Conservation (phyloP, 116 monocot species). For the Phalaenopsis hybrid region DNA sequence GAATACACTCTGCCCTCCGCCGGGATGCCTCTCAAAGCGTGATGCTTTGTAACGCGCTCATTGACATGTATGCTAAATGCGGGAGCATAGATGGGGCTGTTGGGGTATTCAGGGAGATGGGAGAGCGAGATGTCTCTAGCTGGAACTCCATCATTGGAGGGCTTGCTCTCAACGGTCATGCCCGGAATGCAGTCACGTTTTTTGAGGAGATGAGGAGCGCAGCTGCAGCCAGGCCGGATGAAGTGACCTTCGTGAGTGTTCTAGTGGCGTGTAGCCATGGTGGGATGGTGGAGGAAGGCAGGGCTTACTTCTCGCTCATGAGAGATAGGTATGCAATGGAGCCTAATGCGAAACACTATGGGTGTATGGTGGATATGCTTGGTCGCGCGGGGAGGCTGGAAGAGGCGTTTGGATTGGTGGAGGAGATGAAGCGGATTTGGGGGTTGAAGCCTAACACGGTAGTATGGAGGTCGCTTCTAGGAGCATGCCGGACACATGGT, state of each 20-base stretch:
- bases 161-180: slow-evolving; percentile 67
- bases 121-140: slow-evolving; percentile 54
- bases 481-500: slow-evolving; percentile 68
- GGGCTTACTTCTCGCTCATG: slow-evolving; percentile 61
- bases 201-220: slow-evolving; percentile 54
- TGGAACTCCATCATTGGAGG: slow-evolving; percentile 85
- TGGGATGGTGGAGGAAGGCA: slow-evolving; percentile 70
- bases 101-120: slow-evolving; percentile 59
- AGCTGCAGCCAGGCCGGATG: slow-evolving; percentile 46
- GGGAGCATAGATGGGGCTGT: slow-evolving; percentile 51
- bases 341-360: slow-evolving; percentile 81
- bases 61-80: slow-evolving; percentile 93
- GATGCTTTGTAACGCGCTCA: slow-evolving; percentile 56
- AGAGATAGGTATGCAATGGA: slow-evolving; percentile 45
- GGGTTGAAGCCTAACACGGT: slow-evolving; percentile 40
- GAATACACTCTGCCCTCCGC: slow-evolving; percentile 30
- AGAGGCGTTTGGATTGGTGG: slow-evolving; percentile 58
- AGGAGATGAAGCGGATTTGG: slow-evolving; percentile 26
- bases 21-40: slow-evolving; percentile 21
- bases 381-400: slow-evolving; percentile 67
- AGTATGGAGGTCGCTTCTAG: slow-evolving; percentile 76
- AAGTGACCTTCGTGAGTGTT: slow-evolving; percentile 76
- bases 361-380: slow-evolving; percentile 93
- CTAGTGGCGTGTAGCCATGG: slow-evolving; percentile 80
- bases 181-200: slow-evolving; percentile 27